A percentile compares a stretch with the other conserved stretches of the same genome.
Conservation (phyloP, 345 rosid species). For the Populus davidiana region DNA sequence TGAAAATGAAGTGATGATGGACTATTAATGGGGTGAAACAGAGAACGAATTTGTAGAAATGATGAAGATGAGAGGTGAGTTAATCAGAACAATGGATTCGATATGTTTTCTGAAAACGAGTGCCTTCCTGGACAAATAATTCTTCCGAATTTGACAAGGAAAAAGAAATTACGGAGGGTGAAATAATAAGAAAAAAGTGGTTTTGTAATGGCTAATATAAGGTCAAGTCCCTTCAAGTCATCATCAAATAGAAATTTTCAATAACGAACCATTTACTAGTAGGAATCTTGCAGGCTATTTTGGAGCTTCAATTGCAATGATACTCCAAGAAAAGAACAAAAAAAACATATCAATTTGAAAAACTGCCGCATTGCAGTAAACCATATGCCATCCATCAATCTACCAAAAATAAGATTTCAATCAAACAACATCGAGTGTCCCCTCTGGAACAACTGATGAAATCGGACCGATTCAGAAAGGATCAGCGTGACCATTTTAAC, state of each 20-base stretch:
- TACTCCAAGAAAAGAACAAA: not conserved
- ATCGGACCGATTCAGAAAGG: not conserved
- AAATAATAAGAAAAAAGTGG: not conserved
- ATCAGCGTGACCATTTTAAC: not conserved
- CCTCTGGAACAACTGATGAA: not conserved
- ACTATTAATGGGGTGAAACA: not conserved
- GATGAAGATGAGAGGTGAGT: not conserved
- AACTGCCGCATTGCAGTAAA: not conserved
- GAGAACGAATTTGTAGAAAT: not conserved
- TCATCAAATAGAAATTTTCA: not conserved
- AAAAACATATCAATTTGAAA: not conserved
- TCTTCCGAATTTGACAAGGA: not conserved
- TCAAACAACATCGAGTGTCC: not conserved
- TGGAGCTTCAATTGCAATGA: not conserved
- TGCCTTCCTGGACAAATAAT: not conserved
- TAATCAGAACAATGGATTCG: not conserved
- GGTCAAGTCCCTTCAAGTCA: not conserved
- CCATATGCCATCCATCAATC: not conserved
- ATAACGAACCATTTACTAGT: not conserved
- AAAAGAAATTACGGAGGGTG: not conserved
- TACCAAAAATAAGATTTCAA: not conserved
- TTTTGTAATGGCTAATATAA: not conserved
- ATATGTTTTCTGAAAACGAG: not conserved
- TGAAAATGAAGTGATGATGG: not conserved
- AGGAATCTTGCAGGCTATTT: not conserved